Conservation (phyloP, 129 eudicot genomes). For the Escallonia herrerae region DNA sequence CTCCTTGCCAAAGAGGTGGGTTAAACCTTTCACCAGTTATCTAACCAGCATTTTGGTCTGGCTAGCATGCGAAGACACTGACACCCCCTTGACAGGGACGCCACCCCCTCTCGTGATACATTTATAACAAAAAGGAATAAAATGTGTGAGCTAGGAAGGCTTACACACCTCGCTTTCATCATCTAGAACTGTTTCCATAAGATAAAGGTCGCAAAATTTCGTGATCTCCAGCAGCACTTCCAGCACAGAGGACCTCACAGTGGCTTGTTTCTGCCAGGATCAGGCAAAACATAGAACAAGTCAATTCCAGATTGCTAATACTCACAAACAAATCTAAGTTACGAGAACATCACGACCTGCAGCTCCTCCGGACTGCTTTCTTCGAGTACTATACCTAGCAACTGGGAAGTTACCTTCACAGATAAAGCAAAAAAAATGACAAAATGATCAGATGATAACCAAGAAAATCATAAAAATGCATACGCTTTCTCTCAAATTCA, state of each 20-base stretch:
- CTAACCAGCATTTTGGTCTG: too few relatives aligned
- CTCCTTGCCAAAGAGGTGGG: too few relatives aligned
- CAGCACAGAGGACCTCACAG: slow-evolving; percentile 74
- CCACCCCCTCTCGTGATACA: too few relatives aligned
- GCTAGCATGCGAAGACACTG: too few relatives aligned
- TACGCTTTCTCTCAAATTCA: not conserved
- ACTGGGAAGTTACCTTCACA: slow-evolving; percentile 73
- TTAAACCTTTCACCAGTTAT: too few relatives aligned
- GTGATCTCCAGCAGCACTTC: slow-evolving; percentile 81
- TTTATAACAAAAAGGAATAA: too few relatives aligned
- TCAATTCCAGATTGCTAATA: not conserved
- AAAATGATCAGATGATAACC: slow-evolving; percentile 10
- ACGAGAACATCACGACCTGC: slow-evolving; percentile 36
- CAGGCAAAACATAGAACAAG: slow-evolving; percentile 6
- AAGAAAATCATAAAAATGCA: not conserved
- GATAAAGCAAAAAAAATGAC: not conserved
- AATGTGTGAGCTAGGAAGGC: not conserved
- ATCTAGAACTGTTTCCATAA: slow-evolving; percentile 88
- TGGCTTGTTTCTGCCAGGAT: slow-evolving; percentile 63
- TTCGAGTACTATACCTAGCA: slow-evolving; percentile 82
- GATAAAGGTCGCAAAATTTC: slow-evolving; percentile 81
- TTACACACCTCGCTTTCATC: slow-evolving; percentile 78
- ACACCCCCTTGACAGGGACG: too few relatives aligned
- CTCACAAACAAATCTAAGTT: not conserved
- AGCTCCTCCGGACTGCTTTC: slow-evolving; percentile 88